Conservation (phyloP, 1,139 yeast species). For the Yamadazyma trypodendri region DNA sequence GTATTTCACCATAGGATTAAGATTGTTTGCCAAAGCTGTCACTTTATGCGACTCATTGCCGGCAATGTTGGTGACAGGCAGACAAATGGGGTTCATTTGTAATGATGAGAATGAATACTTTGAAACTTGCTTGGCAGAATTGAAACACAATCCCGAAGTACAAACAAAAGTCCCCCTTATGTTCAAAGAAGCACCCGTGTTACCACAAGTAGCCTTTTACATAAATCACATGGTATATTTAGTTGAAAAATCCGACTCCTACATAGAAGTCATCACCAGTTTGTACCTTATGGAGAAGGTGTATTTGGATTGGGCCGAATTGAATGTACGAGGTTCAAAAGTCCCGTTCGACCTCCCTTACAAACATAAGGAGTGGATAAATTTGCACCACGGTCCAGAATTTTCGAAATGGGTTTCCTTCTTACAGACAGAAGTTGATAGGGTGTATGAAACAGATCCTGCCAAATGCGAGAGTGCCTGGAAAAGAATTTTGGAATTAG, state of each 20-base stretch:
- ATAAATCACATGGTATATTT: conserved; percentile 32
- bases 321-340: conserved; percentile 21
- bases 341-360: conserved; percentile 34
- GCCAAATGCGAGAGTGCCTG: conserved; percentile 31
- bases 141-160: conserved; percentile 20
- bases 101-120: conserved; percentile 52
- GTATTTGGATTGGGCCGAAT: conserved; percentile 52
- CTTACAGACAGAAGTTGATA: conserved; percentile 41
- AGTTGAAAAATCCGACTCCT: conserved; percentile 27
- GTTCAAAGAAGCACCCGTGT: conserved; percentile 16
- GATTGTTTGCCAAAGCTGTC: conserved; percentile 44
- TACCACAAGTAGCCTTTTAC: conserved; percentile 39
- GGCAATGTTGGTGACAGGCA: conserved; percentile 40
- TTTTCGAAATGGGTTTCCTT: conserved; percentile 49
- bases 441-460: conserved; percentile 23
- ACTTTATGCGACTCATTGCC: conserved; percentile 40
- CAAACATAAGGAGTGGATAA: conserved; percentile 52
- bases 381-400: conserved; percentile 46
- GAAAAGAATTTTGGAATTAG: conserved; percentile 34
- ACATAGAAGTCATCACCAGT: conserved; percentile 45
- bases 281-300: conserved; percentile 50
- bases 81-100: conserved; percentile 51
- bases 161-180: conserved; percentile 20
- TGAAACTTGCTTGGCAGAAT: conserved; percentile 28
- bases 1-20: conserved; percentile 44